These are phyloP conservation scores for Nevesoporus exiguus DNA, from an alignment of 768 basidiomycete species.

Conservation along the genomic window DNA sequence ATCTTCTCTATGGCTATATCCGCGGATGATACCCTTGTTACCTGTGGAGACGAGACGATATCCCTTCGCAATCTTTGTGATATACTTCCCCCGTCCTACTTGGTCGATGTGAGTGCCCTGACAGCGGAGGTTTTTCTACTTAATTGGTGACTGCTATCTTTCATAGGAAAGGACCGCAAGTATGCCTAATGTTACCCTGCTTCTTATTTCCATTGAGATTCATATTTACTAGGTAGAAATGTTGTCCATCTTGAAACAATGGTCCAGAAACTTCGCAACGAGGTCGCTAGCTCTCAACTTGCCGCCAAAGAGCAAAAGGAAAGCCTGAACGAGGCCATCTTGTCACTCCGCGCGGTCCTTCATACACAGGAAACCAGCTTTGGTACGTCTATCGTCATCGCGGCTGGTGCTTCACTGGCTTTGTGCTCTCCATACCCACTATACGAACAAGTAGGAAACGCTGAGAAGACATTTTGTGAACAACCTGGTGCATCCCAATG, in stretches of 20 bases:
- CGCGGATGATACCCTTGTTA: background rate
- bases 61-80: background rate
- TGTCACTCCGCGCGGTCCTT: background rate
- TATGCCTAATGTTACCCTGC: too few species aligned
- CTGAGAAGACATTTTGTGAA: background rate
- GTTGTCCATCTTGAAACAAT: background rate
- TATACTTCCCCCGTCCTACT: background rate
- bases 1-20: background rate
- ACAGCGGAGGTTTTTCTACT: background rate
- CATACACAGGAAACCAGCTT: background rate
- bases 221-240: background rate
- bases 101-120: background rate
- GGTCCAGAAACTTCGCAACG: background rate
- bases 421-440: too few species aligned
- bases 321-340: too few species aligned
- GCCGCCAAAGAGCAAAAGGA: too few species aligned
- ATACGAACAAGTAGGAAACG: too few species aligned
- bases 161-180: too few species aligned
- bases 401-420: background rate
- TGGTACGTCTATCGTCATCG: background rate
- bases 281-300: background rate
- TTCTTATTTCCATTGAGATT: background rate
- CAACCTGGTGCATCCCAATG: too few species aligned
- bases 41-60: background rate
- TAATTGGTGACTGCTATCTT: background rate